Evolutionary conservation across 108 stramenopile species (phyloP), one percentile per base, ranked within the genome.

Genomic region (Discostella pseudostelligera): DNA sequence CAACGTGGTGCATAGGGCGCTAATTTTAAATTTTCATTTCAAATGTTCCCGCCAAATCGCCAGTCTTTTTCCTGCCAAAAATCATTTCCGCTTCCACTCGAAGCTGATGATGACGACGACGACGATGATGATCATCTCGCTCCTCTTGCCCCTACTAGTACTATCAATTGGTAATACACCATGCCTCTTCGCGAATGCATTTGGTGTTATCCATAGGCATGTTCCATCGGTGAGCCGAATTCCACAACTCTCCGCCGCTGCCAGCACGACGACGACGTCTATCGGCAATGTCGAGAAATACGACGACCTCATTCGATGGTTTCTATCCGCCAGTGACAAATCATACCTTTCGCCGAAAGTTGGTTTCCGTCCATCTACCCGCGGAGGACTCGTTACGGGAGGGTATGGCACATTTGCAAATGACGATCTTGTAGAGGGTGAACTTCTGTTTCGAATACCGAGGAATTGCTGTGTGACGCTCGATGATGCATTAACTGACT

Each of bases 341-440:
- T 68, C 67, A 0, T 75, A 75, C 55, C 20, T 69, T 1, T 60
- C 54, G 24, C 67, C 74, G 0, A 69, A 68, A 21, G 42, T 75
- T 24, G 24, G 50, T 7, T 62, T 75, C 39, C 32, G 44, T 16
- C 74, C 74, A 42, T 69, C 67, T 8, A 65, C 64, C 6, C 36
- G 53, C 1, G 61, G 61, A 17, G 47, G 61, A 1, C 29, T 62
- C 10, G 47, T 44, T 12, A 16, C 59, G 1, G 78, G 74, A 5
- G 88, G 88, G 4, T 86, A 69, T 48, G 88, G 88, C 13, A 70
- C 72, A 8, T 89, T 83, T 68, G 79, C 78, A 0, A 71, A 46
- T 0, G 43, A 39, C 10, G 59, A 62, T 22, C 58, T 81, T 10
- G 62, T 35, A 22, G 60, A 81, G 57, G 82, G 63, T 2, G 85